Evolutionary conservation across 768 basidiomycete genomes (phyloP), one percentile per base, ranked within the genome.

Genomic region (Leccinellum albellum): DNA sequence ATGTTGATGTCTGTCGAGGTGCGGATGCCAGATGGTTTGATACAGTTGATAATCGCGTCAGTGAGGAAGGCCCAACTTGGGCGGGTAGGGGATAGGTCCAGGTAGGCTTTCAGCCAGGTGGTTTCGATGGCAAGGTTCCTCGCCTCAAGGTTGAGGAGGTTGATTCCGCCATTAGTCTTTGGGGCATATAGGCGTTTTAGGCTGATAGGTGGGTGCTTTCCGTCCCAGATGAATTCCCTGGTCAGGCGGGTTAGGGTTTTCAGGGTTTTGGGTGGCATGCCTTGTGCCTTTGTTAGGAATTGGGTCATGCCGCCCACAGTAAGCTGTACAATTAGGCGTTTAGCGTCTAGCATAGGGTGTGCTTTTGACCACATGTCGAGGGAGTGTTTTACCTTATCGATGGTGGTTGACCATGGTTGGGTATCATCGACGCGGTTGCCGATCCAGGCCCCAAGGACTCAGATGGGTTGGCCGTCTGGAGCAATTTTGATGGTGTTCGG

Each of bases 221-320:
- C 0, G 1, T 54, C 28, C 66, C 68, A 69, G 0, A 69, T 32
- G 50, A 73, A 73, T 3, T 42, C 45, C 61, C 3, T 2, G 1
- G 57, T 53, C 0, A 57, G 35, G 28, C 64, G 66, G 0, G 15
- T 56, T 0, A 73, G 60, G 10, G 51, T 6, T 10, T 55, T 23
- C 2, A 62, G 60, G 0, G 68, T 49, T 0, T 53, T 26, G 3
- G 40, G 15, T 1, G 71, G 73, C 72, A 74, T 74, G 0, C 67
- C 69, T 44, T 73, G 73, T 0, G 71, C 72, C n/a, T 58, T 60
- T 0, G 66, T 67, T 0, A 73, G 64, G 62, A 69, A 75, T 56
- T 75, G 74, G 0, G 71, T 67, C 55, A 65, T 62, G 0, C 65
- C 67, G 0, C 70, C 68, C 0, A 69, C 52, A 0, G 50, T 47